Conservation (phyloP, 2,329 filamentous ascomycete genomes). For the Ascochyta viciae-villosae region DNA sequence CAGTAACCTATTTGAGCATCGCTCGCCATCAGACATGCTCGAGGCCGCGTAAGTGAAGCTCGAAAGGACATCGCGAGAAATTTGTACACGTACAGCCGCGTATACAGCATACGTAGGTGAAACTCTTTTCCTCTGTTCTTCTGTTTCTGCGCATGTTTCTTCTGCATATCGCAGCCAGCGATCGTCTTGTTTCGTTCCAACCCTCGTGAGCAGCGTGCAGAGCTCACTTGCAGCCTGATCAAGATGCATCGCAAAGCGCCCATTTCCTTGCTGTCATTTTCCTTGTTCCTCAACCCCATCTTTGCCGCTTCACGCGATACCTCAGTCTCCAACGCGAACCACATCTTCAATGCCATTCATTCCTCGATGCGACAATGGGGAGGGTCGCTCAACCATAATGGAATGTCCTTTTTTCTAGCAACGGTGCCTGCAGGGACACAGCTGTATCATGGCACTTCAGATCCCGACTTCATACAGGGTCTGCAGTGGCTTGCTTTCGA, state of each 20-base stretch:
- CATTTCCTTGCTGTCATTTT: constrained; percentile 7
- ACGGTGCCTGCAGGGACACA: constrained; percentile 69
- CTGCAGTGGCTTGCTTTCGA: constrained; percentile 80
- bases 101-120: constrained; percentile 18
- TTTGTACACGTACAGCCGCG: constrained; percentile 15
- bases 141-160: not conserved
- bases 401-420: constrained; percentile 74
- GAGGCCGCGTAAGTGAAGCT: constrained; percentile 18
- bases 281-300: not conserved
- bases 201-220: constrained; percentile 3
- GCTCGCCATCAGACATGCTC: constrained; percentile 1
- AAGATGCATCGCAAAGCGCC: constrained; percentile 20
- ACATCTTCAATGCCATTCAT: constrained; percentile 76
- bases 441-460: constrained; percentile 69
- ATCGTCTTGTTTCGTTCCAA: constrained; percentile 1
- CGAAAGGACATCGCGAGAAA: constrained; percentile 14
- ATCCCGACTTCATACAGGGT: constrained; percentile 56
- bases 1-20: constrained; percentile 12
- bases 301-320: constrained; percentile 1
- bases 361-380: constrained; percentile 78
- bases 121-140: not conserved
- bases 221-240: constrained; percentile 7
- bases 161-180: not conserved
- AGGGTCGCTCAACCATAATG: constrained; percentile 75
- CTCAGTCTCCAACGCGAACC: constrained; percentile 59